Evolutionary conservation across 306 rosid genomes (phyloP), one percentile per base, ranked within the genome.

Genomic region (Vigna reflexopilosa): DNA sequence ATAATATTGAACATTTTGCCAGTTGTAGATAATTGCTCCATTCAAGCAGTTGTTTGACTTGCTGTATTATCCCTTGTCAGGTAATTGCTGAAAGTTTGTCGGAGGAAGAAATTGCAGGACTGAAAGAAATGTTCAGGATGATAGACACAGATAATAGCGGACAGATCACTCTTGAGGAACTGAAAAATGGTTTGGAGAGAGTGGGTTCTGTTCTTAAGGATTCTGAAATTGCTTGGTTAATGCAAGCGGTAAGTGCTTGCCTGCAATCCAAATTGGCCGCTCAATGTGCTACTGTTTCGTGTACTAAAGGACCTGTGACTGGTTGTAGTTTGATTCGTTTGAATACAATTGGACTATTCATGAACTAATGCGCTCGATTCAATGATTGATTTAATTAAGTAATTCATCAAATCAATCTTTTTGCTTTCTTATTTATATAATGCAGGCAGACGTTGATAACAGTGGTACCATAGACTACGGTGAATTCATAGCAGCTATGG

Each of bases 391-490:
- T 70, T 71, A 50, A 17, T 67, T 70, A 30, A 32, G 69, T 63
- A 16, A 70, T 75, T 68, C 66, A 70, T 77, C 24, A 57, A 44
- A 80, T 48, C 30, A 65, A 66, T 56, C 38, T 34, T n/a, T 63
- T 38, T 67, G 36, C 40, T 72, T 42, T 83, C 22, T 76, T 38
- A 28, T 54, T 70, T 52, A 64, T 52, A 67, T 73, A 59, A 75
- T 79, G 78, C 90, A 95, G 99, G 99, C 93, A 44, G 99, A 95
- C 69, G 2, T 89, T 45, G 96, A 95, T 81, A 88, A 93, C 61
- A 95, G 98, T 79, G 99, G 99, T 73, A 89, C 99, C 80, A 91
- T 95, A 89, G 99, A 93, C 84, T 93, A 95, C 13, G 97, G 98
- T 20, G 99, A 95, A 79, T 95, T 93, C 79, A 75, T 95, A 64